Base-by-base conservation (phyloP, 2,329 filamentous ascomycete genomes). In the Colletotrichum musae region DNA sequence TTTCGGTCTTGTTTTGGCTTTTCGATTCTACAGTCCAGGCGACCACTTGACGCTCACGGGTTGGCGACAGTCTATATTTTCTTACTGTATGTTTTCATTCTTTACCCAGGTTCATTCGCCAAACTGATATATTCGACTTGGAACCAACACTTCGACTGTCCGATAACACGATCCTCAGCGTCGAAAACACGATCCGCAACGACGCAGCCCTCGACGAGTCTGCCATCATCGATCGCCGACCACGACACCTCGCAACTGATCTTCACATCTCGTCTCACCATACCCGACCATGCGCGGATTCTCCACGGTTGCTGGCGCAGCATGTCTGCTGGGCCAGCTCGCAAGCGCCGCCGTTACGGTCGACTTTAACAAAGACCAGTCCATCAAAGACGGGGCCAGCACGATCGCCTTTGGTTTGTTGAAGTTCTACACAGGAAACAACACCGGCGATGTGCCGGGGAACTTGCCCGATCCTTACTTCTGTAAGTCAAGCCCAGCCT, bases 401-500 rank as follows among this genome's bases (percentile, higher is more conserved):
- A 80, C 79, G 12, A 78, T 82, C 65, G 81, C 79, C 13, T 81
- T 74, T 58, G 79, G 79, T 10, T 59, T 81, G 62, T 74, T 81
- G 70, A 81, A 78, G 43, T 83, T 77, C 72, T 83, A 83, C 68
- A 82, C 81, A 1, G 88, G 88, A 66, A 89, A 89, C 78, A 85
- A 87, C 73, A 88, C 88, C 0, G 88, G 88, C 65, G 87, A 89
- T 72, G 81, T 81, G 0, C 85, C 88, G 2, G 88, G 88, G 32
- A 89, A 89, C 77, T 76, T 90, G 53, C 88, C 88, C 15, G 82
- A 84, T 59, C 87, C 87, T 16, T 92, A 91, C 74, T 93, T 91
- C 77, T 94, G 92, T 81, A 80, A 83, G 80, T 78, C 75, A 78
- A 28, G 82, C 82, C 72, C 77, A 78, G 28, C 79, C 81, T 82